Evolutionary conservation across 1,284 basidiomycete species (phyloP), one percentile per base, ranked within the genome.

Genomic region (Pseudozyma flocculosa): DNA sequence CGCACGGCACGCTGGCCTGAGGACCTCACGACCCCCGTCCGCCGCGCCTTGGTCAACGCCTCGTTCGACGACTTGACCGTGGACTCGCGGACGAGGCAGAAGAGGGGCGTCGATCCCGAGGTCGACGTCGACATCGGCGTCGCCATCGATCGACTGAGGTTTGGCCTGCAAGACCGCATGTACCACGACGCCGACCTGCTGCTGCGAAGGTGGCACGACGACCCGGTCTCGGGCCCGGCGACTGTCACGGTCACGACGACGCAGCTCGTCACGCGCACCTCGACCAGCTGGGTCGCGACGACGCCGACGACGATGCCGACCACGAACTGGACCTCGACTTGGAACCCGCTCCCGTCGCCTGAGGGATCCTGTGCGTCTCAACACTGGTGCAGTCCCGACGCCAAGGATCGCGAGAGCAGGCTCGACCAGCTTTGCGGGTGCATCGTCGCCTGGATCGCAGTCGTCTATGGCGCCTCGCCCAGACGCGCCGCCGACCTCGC

Each of bases 381-480:
- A 22, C 17, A n/a, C 26, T 14, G 8, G 5, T 47, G 14, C 17
- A 3, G 2, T 8, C 5, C 17, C 18, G 17, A 43, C n/a, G 24
- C 5, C 3, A 39, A 36, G 19, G 40, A 23, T 32, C 40, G 26
- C 15, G 23, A 15, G n/a, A 36, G n/a, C 34, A 23, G 23, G 15
- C 40, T 38, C 39, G 40, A 43, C 18, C 38, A 22, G 15, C 22
- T 43, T 11, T 49, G 61, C 44, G 56, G 40, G 2, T 48, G 50
- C 11, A 57, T 44, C 8, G 39, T 54, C 7, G 64, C 53, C 5
- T 59, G 54, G 48, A 48, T 56, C 4, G 50, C 53, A 2, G 61
- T 68, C 3, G 38, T 64, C 2, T 42, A 57, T 17, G 69, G 69
- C 22, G 60, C 59, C 15, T 32, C 64, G 2, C 43, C 57, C 9